These are phyloP conservation scores for Xylariaceae sp. DNA, from an alignment of 2,329 filamentous ascomycete genomes.

Conservation along the genomic window DNA sequence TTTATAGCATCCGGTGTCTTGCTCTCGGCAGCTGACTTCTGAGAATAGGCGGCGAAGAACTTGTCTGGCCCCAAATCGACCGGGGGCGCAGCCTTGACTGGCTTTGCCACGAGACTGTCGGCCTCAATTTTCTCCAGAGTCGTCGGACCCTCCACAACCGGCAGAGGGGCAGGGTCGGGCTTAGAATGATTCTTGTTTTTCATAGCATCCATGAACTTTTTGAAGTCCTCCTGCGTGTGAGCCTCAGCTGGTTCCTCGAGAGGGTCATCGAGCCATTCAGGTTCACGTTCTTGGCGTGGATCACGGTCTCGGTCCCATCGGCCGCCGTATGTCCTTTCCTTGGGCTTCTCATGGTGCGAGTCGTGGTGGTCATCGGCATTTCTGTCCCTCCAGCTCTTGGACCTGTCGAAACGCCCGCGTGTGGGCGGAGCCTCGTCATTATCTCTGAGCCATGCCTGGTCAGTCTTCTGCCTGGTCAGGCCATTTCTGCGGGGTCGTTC, in stretches of 20 bases:
- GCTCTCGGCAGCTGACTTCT: conserved; percentile 34
- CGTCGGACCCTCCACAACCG: conserved; percentile 26
- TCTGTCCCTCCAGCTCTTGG: conserved; percentile 55
- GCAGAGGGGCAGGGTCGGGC: conserved; percentile 29
- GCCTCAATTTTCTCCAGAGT: conserved; percentile 32
- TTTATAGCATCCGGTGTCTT: conserved; percentile 43
- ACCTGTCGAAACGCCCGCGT: conserved; percentile 50
- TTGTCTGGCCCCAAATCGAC: conserved; percentile 65
- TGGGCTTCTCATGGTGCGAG: conserved; percentile 32
- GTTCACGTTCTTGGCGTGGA: conserved; percentile 65
- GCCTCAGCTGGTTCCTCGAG: conserved; percentile 60
- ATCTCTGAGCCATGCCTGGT: conserved; percentile 68
- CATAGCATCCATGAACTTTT: conserved; percentile 91
- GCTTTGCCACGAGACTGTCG: conserved; percentile 48
- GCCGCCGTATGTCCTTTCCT: conserved; percentile 52
- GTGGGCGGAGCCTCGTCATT: conserved; percentile 30
- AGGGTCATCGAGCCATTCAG: conserved; percentile 82
- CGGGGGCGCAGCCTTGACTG: conserved; percentile 53
- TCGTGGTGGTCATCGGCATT: conserved; percentile 30
- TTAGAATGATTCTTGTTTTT: conserved; percentile 46
- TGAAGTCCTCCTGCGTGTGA: conserved; percentile 84
- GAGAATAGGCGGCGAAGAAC: conserved; percentile 59
- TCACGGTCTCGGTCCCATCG: conserved; percentile 50
- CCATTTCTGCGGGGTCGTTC: conserved; percentile 57
- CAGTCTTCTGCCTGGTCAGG: conserved; percentile 56